Base-by-base conservation (phyloP, 2,329 filamentous ascomycete species). In the Fusarium sp. region DNA sequence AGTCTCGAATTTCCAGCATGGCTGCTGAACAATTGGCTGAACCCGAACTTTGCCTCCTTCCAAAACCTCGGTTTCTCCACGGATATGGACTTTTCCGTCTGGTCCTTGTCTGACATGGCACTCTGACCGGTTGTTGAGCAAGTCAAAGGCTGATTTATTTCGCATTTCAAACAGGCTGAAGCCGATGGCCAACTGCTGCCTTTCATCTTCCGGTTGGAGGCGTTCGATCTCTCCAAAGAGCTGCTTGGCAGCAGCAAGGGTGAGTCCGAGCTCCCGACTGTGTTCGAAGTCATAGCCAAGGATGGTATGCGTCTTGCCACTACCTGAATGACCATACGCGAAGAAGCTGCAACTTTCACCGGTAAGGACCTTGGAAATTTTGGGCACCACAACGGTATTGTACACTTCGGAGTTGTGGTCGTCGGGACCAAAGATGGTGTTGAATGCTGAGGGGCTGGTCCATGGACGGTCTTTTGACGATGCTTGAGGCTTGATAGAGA, bases 251-350 rank as follows among this genome's bases (percentile, higher is more conserved):
- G 50, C 50, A n/a, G 50, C 50, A 22, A 54, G 50, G 33, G 27
- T 33, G 4, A 54, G 11, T 5, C 50, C 50, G 33, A 54, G 50
- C n/a, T 54, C 50, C 17, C 12, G 50, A 4, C 27, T 74, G 64
- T 81, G 68, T 7, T 84, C 77, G 52, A 80, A 82, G 20, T 86
- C 80, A 59, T 86, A 85, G 4, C 85, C 85, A 8, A 87, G 38
- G 22, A 98, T 97, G 3, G 95, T 97, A 80, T 92, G 93, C 0
- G 95, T 98, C 85, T 98, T 98, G 64, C 95, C 95, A 57, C 94
- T 95, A 8, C 95, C 95, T 0, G 95, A 98, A 81, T 98, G 95
- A 33, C 95, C 95, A 80, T 98, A 98, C 79, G 94, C 97, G 84
- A 98, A 97, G 72, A 98, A 82, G 60, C 81, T 86, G 77, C 83